These are phyloP conservation scores for Pseudotsuga menziesii DNA, from an alignment of 75 land plant genomes.

Conservation along the genomic window DNA sequence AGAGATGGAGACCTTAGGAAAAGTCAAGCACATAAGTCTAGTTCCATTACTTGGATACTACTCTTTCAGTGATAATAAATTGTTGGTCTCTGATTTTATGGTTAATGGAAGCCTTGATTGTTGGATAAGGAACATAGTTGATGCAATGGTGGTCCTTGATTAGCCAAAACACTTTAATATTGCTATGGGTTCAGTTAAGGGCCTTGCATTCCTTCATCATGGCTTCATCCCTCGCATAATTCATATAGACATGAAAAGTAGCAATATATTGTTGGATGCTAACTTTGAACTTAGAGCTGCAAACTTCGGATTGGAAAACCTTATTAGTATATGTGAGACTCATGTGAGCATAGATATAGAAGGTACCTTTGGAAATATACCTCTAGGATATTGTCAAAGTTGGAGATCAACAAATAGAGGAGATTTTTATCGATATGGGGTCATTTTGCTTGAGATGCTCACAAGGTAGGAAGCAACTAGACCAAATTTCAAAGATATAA, in stretches of 20 bases:
- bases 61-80: constrained; percentile 41
- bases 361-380: too few relatives aligned
- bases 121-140: constrained; percentile 33
- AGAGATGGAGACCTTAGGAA: constrained; percentile 51
- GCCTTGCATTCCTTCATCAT: constrained; percentile 44
- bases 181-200: constrained; percentile 38
- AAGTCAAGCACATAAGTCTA: constrained; percentile 44
- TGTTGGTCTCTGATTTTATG: constrained; percentile 51
- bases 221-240: constrained; percentile 45
- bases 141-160: constrained; percentile 37
- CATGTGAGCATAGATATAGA: too few relatives aligned
- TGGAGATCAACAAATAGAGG: too few relatives aligned
- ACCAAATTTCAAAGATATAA: too few relatives aligned
- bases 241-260: constrained; percentile 40
- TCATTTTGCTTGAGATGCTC: too few relatives aligned
- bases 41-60: constrained; percentile 53
- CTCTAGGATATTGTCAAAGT: too few relatives aligned
- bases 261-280: constrained; percentile 34
- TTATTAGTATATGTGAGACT: constrained; percentile 41
- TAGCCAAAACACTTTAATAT: constrained; percentile 45
- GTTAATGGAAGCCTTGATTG: constrained; percentile 43
- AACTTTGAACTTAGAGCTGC: constrained; percentile 41
- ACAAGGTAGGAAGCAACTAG: too few relatives aligned
- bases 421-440: too few relatives aligned
- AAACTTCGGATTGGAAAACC: constrained; percentile 41